A percentile compares a stretch with the other conserved stretches of the same genome.
These are phyloP conservation scores for Cryphonectria naterciae DNA, from an alignment of 2,329 filamentous ascomycete genomes.

Conservation along the genomic window DNA sequence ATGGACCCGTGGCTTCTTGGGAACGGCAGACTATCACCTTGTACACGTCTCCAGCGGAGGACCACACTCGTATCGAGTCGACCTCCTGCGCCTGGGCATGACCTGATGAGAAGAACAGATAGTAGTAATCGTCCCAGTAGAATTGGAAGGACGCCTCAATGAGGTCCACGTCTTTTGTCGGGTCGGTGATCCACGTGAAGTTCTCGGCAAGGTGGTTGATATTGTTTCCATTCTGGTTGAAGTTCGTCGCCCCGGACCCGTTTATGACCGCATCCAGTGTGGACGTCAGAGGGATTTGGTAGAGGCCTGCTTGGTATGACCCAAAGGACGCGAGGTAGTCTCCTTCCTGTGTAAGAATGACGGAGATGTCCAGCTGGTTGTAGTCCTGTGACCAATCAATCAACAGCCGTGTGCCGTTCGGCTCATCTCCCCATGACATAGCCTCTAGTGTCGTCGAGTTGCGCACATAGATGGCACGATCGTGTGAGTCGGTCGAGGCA, in stretches of 20 bases:
- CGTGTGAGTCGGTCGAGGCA: slow-evolving; percentile 29
- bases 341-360: slow-evolving; percentile 29
- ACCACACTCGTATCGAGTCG: slow-evolving; percentile 50
- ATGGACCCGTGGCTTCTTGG: slow-evolving; percentile 53
- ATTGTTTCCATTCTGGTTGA: slow-evolving; percentile 30
- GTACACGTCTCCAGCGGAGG: slow-evolving; percentile 61
- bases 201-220: slow-evolving; percentile 26
- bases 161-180: slow-evolving; percentile 1
- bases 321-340: slow-evolving; percentile 32
- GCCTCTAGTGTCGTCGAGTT: slow-evolving; percentile 51
- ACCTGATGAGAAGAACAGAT: slow-evolving; percentile 65
- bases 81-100: slow-evolving; percentile 53
- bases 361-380: slow-evolving; percentile 33
- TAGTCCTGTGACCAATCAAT: slow-evolving; percentile 33
- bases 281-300: slow-evolving; percentile 33
- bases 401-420: slow-evolving; percentile 52
- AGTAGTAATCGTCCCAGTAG: slow-evolving; percentile 61
- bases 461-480: slow-evolving; percentile 30
- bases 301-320: slow-evolving; percentile 35
- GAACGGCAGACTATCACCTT: slow-evolving; percentile 67
- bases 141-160: slow-evolving; percentile 61
- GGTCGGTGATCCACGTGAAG: slow-evolving; percentile 28
- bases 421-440: slow-evolving; percentile 53
- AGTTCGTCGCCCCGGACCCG: background rate
- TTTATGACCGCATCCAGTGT: slow-evolving; percentile 25